Evolutionary conservation across 805 yeast species (phyloP).

Genomic region (Schwanniomyces yamadae): DNA sequence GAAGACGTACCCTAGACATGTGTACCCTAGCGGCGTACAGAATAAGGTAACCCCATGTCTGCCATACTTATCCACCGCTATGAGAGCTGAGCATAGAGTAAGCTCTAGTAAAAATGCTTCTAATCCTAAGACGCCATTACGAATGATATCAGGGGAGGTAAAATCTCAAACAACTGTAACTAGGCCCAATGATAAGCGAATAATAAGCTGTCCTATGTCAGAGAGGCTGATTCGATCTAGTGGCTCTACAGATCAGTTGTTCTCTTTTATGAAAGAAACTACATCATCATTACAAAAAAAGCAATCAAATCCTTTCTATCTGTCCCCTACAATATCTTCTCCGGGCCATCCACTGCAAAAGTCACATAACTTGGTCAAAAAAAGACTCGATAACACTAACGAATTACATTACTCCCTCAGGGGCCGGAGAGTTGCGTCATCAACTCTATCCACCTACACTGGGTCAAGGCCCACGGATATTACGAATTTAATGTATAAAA

Average conservation of each 20-base stretch:
- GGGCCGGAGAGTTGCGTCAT: constrained; percentile 14
- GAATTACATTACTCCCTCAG: constrained; percentile 13
- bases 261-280: constrained; percentile 43
- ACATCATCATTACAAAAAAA: constrained; percentile 37
- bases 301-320: constrained; percentile 12
- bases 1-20: constrained; percentile 19
- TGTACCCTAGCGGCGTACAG: constrained; percentile 12
- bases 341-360: neutral
- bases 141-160: constrained; percentile 10
- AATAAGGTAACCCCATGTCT: constrained; percentile 4
- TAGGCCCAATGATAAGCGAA: constrained; percentile 12
- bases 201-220: constrained; percentile 17
- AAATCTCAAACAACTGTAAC: constrained; percentile 14
- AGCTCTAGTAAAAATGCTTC: neutral
- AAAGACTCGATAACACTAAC: constrained; percentile 14
- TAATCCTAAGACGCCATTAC: constrained; percentile 18
- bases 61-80: constrained; percentile 16
- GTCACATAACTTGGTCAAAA: constrained; percentile 2
- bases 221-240: constrained; percentile 15
- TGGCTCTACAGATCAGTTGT: constrained; percentile 13
- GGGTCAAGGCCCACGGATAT: constrained; percentile 18
- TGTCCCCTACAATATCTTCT: constrained; percentile 1
- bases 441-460: constrained; percentile 2
- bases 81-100: constrained; percentile 18
- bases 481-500: constrained; percentile 15